Percentiles rank a stretch among this genome's conserved stretches.
phyloP scores from a whole-genome alignment of 129 eudicot genomes.

The Gnaphalium uliginosum region DNA sequence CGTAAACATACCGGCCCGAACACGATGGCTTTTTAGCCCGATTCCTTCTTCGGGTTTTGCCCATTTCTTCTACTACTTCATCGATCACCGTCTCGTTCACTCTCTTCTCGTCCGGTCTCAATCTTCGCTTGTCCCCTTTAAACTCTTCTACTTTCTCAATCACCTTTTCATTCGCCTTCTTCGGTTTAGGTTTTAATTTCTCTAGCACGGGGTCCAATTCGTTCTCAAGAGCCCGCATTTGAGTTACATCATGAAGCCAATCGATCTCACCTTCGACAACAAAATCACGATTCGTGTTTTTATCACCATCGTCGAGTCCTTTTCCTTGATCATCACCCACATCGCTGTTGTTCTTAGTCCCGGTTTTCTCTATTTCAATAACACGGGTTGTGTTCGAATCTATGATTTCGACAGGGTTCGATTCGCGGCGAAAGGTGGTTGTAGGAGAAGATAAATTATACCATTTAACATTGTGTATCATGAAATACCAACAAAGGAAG shows the following conservation, averaged over 20 bases:
- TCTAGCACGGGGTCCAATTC: slow-evolving; percentile 47
- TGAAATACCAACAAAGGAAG: slow-evolving; percentile 58
- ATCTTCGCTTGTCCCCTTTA: neutral
- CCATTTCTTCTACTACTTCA: neutral
- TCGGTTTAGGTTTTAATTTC: slow-evolving; percentile 28
- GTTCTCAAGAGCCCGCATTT: slow-evolving; percentile 34
- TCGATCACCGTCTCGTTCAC: neutral
- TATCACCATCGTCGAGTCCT: neutral
- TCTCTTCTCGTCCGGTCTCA: neutral
- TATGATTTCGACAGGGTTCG: slow-evolving; percentile 18
- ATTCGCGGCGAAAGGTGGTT: slow-evolving; percentile 21
- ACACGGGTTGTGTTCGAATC: slow-evolving; percentile 13
- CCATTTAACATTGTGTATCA: slow-evolving; percentile 63
- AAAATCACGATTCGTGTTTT: neutral
- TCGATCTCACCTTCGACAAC: slow-evolving; percentile 24
- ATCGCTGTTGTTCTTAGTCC: neutral
- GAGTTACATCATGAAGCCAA: slow-evolving; percentile 34
- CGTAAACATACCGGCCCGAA: slow-evolving; percentile 53
- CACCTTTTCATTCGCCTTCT: neutral
- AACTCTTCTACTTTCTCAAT: neutral
- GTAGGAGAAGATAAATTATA: slow-evolving; percentile 33
- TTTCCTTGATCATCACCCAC: neutral
- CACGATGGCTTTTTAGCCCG: slow-evolving; percentile 32
- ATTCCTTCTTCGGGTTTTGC: neutral
- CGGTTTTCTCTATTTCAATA: neutral